A percentile compares a stretch with the other conserved stretches of the same genome.
Conservation (phyloP, 495 filamentous ascomycete genomes). For the Staphylotrichum longicolle region DNA sequence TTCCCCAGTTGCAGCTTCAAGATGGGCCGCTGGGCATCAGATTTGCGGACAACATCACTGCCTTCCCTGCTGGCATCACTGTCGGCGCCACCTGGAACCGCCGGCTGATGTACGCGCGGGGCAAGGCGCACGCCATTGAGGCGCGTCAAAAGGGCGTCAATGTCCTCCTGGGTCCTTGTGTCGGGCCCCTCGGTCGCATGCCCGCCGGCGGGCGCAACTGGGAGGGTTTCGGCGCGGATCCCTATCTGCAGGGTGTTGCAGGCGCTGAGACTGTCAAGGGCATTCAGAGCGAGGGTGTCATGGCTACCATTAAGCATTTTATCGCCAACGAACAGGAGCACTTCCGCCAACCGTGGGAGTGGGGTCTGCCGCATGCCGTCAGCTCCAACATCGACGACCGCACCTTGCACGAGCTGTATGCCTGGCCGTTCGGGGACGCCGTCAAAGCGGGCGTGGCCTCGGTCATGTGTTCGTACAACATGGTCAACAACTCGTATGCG, state of each 20-base stretch:
- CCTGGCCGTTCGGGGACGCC: constrained; percentile 87
- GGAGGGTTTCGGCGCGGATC: constrained; percentile 77
- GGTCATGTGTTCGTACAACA: constrained; percentile 87
- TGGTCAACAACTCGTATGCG: constrained; percentile 86
- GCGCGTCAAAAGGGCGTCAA: constrained; percentile 70
- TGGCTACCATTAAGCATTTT: constrained; percentile 71
- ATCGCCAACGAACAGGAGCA: constrained; percentile 75
- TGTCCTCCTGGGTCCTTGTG: constrained; percentile 64
- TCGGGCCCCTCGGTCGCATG: constrained; percentile 68
- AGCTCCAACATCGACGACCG: constrained; percentile 82
- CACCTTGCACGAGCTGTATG: constrained; percentile 77
- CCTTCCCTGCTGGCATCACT: constrained; percentile 66
- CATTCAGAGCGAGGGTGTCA: constrained; percentile 70
- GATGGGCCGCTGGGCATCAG: constrained; percentile 74
- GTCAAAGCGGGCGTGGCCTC: constrained; percentile 83
- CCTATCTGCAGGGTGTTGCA: constrained; percentile 66
- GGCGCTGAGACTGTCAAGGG: constrained; percentile 65
- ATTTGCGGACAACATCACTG: constrained; percentile 61
- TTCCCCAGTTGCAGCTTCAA: constrained; percentile 84
- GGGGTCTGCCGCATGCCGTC: constrained; percentile 70
- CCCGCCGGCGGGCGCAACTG: constrained; percentile 72
- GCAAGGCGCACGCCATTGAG: constrained; percentile 65
- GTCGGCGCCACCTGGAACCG: constrained; percentile 62
- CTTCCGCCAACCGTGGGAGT: constrained; percentile 76
- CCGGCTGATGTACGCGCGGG: constrained; percentile 65